Evolutionary conservation across 805 yeast species (phyloP).

Genomic region (Cyberlindnera euphorbiae): DNA sequence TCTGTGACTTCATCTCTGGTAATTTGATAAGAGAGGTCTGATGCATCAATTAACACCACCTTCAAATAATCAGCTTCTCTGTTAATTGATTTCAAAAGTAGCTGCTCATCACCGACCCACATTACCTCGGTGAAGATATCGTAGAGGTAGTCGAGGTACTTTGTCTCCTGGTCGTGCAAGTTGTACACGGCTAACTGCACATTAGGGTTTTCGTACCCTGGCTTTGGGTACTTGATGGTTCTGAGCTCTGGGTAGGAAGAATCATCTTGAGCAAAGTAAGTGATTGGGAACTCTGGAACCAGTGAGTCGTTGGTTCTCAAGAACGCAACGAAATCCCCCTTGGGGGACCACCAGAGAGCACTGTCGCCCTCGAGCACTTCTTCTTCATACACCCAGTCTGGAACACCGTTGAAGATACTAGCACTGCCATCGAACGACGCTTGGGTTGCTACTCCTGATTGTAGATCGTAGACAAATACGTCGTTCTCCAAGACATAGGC

Average conservation of each 20-base stretch:
- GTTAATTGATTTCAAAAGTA: conserved; percentile 55
- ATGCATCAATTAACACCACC: conserved; percentile 49
- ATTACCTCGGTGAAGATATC: conserved; percentile 57
- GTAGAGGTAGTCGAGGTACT: conserved; percentile 38
- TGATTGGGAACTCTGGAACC: conserved; percentile 70
- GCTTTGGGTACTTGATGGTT: conserved; percentile 74
- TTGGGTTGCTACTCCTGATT: conserved; percentile 24
- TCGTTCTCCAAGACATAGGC: conserved; percentile 69
- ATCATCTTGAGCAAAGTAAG: conserved; percentile 60
- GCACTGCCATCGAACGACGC: conserved; percentile 70
- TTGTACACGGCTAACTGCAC: conserved; percentile 51
- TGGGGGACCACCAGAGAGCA: conserved; percentile 87
- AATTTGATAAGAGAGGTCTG: conserved; percentile 30
- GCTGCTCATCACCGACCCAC: conserved; percentile 57
- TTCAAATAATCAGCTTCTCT: conserved; percentile 64
- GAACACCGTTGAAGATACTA: conserved; percentile 76
- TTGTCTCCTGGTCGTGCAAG: conserved; percentile 26
- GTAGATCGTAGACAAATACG: conserved; percentile 49
- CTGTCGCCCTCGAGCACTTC: conserved; percentile 70
- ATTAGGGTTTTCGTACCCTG: conserved; percentile 72
- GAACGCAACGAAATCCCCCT: conserved; percentile 59
- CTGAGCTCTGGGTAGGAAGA: conserved; percentile 58
- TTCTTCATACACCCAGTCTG: conserved; percentile 95
- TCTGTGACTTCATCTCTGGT: conserved; percentile 46
- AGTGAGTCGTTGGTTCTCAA: conserved; percentile 66